Conservation (phyloP, 371 early-diverging fungal species). For the Mucor mucedo region DNA sequence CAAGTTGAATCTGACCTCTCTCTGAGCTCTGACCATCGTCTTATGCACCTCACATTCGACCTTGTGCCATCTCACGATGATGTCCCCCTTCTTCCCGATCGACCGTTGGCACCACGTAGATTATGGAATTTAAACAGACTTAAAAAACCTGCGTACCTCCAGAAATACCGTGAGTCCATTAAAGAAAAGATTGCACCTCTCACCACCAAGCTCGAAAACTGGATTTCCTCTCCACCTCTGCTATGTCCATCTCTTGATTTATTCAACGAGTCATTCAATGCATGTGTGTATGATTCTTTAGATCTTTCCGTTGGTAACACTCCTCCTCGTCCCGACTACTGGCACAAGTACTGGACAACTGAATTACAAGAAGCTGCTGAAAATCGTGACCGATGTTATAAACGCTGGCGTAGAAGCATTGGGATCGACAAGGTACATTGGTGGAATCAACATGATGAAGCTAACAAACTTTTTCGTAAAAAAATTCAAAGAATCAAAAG, state of each 20-base stretch:
- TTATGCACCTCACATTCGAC: not conserved
- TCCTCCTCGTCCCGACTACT: not conserved
- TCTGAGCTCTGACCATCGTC: not conserved
- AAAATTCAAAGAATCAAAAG: too few relatives aligned
- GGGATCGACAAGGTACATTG: too few relatives aligned
- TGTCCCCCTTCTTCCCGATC: too few relatives aligned
- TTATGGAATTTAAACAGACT: too few relatives aligned
- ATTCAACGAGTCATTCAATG: not conserved
- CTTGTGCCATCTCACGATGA: not conserved
- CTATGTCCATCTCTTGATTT: not conserved
- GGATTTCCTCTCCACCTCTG: not conserved
- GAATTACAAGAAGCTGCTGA: not conserved
- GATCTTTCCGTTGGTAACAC: not conserved
- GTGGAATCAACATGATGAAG: too few relatives aligned
- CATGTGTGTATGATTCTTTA: not conserved
- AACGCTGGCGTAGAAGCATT: not conserved
- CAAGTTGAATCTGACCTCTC: constrained; percentile 8
- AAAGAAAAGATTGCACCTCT: too few relatives aligned
- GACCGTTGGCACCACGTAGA: too few relatives aligned
- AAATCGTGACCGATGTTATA: not conserved
- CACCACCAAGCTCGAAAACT: too few relatives aligned
- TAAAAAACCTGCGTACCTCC: too few relatives aligned
- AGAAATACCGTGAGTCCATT: too few relatives aligned
- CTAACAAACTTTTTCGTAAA: too few relatives aligned
- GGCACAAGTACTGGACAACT: not conserved